Evolutionary conservation across 108 stramenopile species (phyloP).

Genomic region (Nannochloropsis salina): DNA sequence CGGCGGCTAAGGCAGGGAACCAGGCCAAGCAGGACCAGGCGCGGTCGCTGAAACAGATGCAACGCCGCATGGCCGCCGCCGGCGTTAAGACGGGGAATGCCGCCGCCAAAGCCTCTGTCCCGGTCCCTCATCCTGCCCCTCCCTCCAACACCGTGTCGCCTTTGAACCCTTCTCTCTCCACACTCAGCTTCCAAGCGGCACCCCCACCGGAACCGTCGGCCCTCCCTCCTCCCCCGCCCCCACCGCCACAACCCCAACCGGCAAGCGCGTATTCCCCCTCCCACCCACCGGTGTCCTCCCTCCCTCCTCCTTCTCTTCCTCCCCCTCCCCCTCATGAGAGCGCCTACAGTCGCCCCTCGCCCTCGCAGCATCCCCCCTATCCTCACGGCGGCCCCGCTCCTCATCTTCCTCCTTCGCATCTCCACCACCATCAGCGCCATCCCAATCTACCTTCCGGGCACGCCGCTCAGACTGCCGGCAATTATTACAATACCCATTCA

Average conservation of each 20-base stretch:
- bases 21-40: slow-evolving; percentile 32
- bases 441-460: background rate
- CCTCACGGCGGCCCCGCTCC: too few species aligned
- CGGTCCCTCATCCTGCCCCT: background rate
- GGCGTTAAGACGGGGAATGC: background rate
- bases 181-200: background rate
- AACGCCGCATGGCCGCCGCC: slow-evolving; percentile 35
- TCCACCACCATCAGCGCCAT: background rate
- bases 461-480: too few species aligned
- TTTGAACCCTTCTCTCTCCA: too few species aligned
- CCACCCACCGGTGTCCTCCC: background rate
- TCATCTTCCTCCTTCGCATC: background rate
- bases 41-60: slow-evolving; percentile 46
- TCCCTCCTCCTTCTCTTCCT: background rate
- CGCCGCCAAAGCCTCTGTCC: background rate
- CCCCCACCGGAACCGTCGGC: background rate
- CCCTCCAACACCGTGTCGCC: background rate
- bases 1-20: slow-evolving; percentile 28
- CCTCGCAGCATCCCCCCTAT: too few species aligned
- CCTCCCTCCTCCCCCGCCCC: background rate
- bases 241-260: background rate
- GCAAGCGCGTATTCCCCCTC: background rate
- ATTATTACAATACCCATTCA: too few species aligned
- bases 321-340: background rate
- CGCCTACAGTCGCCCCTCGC: background rate